Evolutionary conservation across 106 monocot species (phyloP).

Genomic region (Hemerocallis citrina): DNA sequence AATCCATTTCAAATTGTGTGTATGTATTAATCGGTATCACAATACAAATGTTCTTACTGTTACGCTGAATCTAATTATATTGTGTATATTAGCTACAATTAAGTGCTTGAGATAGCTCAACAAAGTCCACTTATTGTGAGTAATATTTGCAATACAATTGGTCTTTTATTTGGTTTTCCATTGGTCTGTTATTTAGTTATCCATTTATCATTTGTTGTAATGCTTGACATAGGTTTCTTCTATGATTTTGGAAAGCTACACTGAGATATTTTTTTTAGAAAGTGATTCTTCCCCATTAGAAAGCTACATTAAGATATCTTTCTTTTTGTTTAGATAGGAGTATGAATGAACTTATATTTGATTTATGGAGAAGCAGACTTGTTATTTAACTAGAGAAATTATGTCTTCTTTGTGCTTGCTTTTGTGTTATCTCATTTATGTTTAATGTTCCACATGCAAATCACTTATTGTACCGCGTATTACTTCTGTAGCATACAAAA

Average conservation of each 20-base stretch:
- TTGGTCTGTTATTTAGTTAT: background rate
- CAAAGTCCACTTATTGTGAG: background rate
- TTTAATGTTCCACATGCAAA: background rate
- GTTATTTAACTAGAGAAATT: background rate
- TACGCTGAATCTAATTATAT: too few species aligned
- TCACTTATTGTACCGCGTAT: background rate
- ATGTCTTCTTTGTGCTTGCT: background rate
- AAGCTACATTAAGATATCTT: too few species aligned
- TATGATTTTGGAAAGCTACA: background rate
- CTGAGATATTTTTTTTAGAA: background rate
- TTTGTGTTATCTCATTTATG: background rate
- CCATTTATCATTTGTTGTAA: too few species aligned
- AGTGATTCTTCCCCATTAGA: background rate
- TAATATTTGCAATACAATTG: background rate
- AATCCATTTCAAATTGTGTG: too few species aligned
- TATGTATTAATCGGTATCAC: too few species aligned
- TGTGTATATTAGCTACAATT: background rate
- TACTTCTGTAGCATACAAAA: constrained; percentile 63
- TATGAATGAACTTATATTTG: background rate
- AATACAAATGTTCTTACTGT: too few species aligned
- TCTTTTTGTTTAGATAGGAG: background rate
- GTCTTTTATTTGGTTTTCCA: background rate
- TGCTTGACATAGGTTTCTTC: too few species aligned
- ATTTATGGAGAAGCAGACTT: background rate
- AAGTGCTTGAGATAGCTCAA: background rate